Evolutionary conservation across 345 rosid genomes (phyloP).

Genomic region (Geranium rotundifolium): DNA sequence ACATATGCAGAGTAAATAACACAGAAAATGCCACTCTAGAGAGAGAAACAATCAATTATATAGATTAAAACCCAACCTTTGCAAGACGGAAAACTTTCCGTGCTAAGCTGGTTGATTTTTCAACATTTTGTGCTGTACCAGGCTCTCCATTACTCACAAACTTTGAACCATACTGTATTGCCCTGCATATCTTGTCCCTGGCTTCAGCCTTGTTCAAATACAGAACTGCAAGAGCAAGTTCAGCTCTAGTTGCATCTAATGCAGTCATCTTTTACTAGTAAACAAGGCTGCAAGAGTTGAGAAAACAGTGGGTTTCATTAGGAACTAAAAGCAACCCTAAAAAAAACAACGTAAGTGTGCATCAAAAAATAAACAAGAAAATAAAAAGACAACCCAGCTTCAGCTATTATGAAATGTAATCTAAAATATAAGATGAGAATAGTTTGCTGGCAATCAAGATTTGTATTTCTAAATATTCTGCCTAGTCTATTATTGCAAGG

Average conservation of each 20-base stretch:
- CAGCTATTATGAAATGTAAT: not conserved
- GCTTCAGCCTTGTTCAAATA: constrained; percentile 97
- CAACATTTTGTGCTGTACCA: constrained; percentile 88
- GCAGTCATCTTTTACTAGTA: constrained; percentile 51
- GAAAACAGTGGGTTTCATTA: not conserved
- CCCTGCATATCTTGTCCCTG: constrained; percentile 98
- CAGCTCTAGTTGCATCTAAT: constrained; percentile 69
- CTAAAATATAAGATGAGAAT: not conserved
- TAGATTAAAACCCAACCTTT: constrained; percentile 37
- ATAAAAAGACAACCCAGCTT: not conserved
- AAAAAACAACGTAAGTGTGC: not conserved
- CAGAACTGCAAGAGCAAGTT: constrained; percentile 71
- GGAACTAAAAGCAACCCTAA: not conserved
- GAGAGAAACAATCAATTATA: not conserved
- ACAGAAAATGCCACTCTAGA: not conserved
- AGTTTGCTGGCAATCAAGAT: not conserved
- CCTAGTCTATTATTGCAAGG: too few relatives aligned
- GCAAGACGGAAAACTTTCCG: constrained; percentile 95
- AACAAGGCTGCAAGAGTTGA: constrained; percentile 11
- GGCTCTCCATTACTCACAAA: constrained; percentile 84
- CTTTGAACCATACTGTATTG: constrained; percentile 92
- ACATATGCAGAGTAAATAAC: not conserved
- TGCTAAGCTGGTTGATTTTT: constrained; percentile 91
- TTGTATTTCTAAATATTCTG: too few relatives aligned
- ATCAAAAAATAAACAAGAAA: not conserved